Conservation (phyloP, 192 early-diverging fungal genomes). For the Entomortierella beljakovae region DNA sequence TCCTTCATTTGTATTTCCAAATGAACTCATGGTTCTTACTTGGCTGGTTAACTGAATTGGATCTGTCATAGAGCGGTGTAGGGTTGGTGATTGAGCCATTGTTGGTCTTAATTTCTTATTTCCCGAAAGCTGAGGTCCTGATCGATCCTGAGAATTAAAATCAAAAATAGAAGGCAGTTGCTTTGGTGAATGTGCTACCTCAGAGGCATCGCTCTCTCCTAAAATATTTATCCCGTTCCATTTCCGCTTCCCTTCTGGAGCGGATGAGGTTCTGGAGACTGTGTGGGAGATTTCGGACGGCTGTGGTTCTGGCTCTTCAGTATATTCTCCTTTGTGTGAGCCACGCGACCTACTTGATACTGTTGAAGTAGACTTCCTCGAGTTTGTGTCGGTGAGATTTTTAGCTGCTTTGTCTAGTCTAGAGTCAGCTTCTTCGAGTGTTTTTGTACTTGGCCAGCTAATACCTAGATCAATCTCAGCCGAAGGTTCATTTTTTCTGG, state of each 20-base stretch:
- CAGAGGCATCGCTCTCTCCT: not conserved
- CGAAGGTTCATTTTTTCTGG: not conserved
- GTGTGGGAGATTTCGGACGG: not conserved
- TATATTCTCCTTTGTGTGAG: not conserved
- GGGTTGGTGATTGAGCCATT: not conserved
- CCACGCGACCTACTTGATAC: not conserved
- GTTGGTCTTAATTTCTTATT: not conserved
- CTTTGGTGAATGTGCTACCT: not conserved
- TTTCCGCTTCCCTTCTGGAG: conserved; percentile 10
- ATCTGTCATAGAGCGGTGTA: conserved; percentile 27
- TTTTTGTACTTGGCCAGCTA: conserved; percentile 19
- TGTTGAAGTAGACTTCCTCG: not conserved
- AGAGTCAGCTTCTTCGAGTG: conserved; percentile 12
- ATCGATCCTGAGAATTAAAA: conserved; percentile 1
- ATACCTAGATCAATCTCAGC: conserved; percentile 1
- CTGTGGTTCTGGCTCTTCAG: not conserved
- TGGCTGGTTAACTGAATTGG: conserved; percentile 3
- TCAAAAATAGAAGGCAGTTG: not conserved
- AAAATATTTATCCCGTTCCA: not conserved
- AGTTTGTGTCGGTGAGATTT: not conserved
- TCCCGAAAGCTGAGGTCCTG: not conserved
- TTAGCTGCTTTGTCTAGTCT: conserved; percentile 10
- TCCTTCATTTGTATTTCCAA: not conserved
- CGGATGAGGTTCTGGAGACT: not conserved
- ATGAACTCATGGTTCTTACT: not conserved